phyloP scores from a whole-genome alignment of 805 yeast genomes.

The Hanseniaspora singularis region DNA sequence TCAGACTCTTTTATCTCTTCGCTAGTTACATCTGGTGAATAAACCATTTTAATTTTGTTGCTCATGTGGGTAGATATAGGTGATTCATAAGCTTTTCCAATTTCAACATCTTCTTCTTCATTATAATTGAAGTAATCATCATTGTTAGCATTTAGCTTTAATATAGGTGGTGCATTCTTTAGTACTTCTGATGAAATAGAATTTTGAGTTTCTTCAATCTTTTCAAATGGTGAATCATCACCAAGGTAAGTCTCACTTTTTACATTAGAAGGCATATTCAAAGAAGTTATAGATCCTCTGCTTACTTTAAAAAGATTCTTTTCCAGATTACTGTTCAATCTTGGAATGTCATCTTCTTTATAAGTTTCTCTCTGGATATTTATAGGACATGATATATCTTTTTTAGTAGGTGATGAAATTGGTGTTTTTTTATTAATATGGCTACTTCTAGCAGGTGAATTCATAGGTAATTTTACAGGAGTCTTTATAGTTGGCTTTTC shows the following conservation, averaged over 20 bases:
- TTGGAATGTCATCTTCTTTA: constrained; percentile 11
- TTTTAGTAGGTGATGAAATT: constrained; percentile 5
- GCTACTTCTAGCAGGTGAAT: too few species aligned
- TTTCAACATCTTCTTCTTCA: neutral
- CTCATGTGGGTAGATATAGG: neutral
- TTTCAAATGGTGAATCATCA: neutral
- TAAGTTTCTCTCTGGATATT: constrained; percentile 11
- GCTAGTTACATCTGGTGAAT: neutral
- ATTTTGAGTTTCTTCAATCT: too few species aligned
- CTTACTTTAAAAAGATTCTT: constrained; percentile 1
- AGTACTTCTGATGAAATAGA: too few species aligned
- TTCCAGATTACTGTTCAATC: constrained; percentile 10
- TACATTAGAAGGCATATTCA: neutral
- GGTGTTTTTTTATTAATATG: neutral
- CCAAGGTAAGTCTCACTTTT: neutral
- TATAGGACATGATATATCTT: constrained; percentile 10
- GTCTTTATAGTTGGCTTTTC: neutral
- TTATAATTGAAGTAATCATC: neutral
- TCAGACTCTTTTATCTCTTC: neutral
- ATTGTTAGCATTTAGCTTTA: neutral
- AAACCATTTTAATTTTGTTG: neutral
- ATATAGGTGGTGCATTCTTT: too few species aligned
- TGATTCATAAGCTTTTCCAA: constrained; percentile 6
- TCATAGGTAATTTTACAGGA: too few species aligned
- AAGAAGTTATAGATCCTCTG: neutral